Base-by-base conservation (phyloP, 257 asterid species). In the Solanum ossicruentum region DNA sequence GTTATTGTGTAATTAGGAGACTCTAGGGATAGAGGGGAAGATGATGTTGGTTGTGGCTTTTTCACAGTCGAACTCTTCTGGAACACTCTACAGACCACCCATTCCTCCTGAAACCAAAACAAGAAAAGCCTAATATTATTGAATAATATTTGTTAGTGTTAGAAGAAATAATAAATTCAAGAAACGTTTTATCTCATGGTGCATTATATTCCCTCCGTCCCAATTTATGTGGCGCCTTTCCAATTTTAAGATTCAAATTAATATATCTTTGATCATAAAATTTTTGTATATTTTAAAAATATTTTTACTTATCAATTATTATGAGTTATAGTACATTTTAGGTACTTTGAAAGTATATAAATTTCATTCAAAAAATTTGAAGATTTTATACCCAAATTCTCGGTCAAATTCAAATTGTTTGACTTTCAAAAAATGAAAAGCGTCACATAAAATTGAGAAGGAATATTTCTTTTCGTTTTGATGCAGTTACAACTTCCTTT, bases 61-160 rank as follows among this genome's bases (percentile, higher is more conserved):
- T 91, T 95, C 47, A 89, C 82, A 7, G 86, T 80, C 5, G 93
- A 56, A 32, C 92, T 94, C 94, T 95, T 95, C 58, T 91, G 95
- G 87, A 95, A 94, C 21, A 95, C 90, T 81, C 99, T 86, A 21
- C 99, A 94, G 0, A 95, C 97, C 9, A 94, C 97, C 99, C 99
- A 95, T 84, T 95, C 99, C 65, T 93, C 99, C 96, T 94, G 92
- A 13, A 41, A n/a, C 12, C 20, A 26, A 21, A 56, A 45, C 12
- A n/a, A 18, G 56, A 8, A 70, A n/a, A 21, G 54, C 12, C 0
- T 72, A 7, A n/a, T n/a, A 8, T 21, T 56, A 28, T 28, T 28
- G 10, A n/a, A n/a, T n/a, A 60, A 60, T 11, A 9, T 69, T 36
- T 39, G 54, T 39, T 45, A 71, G 23, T 71, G 9, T 5, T 6